Base-by-base conservation (phyloP, 495 filamentous ascomycete genomes). In the Geoglossum glabrum region DNA sequence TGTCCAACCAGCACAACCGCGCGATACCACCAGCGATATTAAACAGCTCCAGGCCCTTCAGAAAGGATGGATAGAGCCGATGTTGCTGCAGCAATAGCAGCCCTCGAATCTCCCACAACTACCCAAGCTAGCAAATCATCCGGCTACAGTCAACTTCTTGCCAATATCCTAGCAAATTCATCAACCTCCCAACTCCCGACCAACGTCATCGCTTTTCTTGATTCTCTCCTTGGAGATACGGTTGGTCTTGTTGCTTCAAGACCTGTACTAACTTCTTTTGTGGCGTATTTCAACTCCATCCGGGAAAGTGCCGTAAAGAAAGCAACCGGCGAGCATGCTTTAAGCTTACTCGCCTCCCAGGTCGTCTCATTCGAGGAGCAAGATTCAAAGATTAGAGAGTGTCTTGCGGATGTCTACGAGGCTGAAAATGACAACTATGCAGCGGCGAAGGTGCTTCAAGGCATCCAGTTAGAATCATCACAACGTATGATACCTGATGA, bases 371-470 rank as follows among this genome's bases (percentile, higher is more conserved):
- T 86, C 64, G 93, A 97, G 69, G 87, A 96, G 68, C 80, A 85
- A 59, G 86, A 88, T 62, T 76, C 82, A 0, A 75, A 77, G 58
- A 78, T 97, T 55, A 83, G 88, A 51, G 81, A 88, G 63, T 76
- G 87, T 26, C 74, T 94, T 5, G 92, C 93, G 4, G 77, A 85
- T 55, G 86, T 88, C 26, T 83, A 92, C 72, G 87, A 95, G 67
- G 68, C 68, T 28, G 75, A 86, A 59, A 88, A 95, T 23, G 87
- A 95, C 65, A 90, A 85, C 69, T 69, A 74, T 6, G 76, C 77
- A 13, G 86, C 89, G 0, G 92, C 92, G 3, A 79, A 81, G 61
- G 75, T 78, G 7, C 80, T 98, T 1, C 74, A 86, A 64, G 84
- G 82, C 26, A 94, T 97, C 63, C 84, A 86, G 33, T 80, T 96